Base-by-base conservation (phyloP, 2,329 filamentous ascomycete genomes). In the Colletotrichum salicis region DNA sequence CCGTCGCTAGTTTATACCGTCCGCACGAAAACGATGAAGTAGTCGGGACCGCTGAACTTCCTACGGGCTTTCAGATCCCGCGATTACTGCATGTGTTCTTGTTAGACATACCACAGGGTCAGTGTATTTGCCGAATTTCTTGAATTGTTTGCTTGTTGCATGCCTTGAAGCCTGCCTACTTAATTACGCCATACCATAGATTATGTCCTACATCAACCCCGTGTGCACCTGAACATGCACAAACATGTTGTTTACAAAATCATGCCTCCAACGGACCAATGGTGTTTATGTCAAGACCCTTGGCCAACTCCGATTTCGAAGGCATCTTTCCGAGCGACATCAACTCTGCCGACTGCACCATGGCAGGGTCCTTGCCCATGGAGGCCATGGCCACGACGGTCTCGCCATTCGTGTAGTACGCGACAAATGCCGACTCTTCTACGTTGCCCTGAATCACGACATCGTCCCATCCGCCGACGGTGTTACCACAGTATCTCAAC, bases 401-500 rank as follows among this genome's bases (percentile, higher is more conserved):
- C 64, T 98, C 94, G 2, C 93, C 95, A 80, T 93, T 93, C 65
- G 91, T 92, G 80, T 98, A 99, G 83, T 94, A 99, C 0, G 94
- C 96, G 6, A 92, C 91, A 79, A 97, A 99, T 79, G 94, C 95
- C 71, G 89, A 90, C 78, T 95, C 90, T 4, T 91, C 91, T 0
- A 92, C 90, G 76, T 93, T 89, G 13, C 96, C 96, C 62, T 93
- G 89, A 12, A 99, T 76, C 1, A 98, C 87, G 5, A 98, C 79
- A 76, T 97, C 95, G 79, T 99, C 96, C 85, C 90, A 98, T 0
- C 96, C 96, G 65, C 90, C 89, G 0, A 74, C 76, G 0, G 95
- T 94, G 84, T 96, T 96, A 13, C 96, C 96, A 79, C 95, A 97
- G 86, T 99, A 99, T 57, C 96, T 90, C 77, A 99, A 83, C 83